Conservation (phyloP, 345 rosid genomes). For the Hibiscus tridactylites region DNA sequence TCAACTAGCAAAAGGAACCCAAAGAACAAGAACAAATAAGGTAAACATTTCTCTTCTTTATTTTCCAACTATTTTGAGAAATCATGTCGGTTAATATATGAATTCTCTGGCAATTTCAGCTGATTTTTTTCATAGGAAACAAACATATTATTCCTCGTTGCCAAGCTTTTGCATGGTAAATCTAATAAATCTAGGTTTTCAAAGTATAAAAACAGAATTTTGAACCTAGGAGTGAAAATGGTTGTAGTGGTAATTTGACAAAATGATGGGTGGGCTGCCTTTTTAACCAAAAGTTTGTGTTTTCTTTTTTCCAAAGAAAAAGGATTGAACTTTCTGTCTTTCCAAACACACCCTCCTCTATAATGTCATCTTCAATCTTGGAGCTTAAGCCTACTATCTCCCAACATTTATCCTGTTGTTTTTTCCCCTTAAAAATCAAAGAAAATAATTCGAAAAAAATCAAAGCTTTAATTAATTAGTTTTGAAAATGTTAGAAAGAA, state of each 20-base stretch:
- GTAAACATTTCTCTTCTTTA: background rate
- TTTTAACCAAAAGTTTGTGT: background rate
- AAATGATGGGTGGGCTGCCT: background rate
- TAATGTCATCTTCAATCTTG: background rate
- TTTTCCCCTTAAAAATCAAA: background rate
- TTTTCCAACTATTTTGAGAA: no score
- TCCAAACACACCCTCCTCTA: background rate
- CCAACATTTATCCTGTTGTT: background rate
- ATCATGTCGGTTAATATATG: no score
- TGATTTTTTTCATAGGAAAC: no score
- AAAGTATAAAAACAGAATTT: no score
- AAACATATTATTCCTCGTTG: no score
- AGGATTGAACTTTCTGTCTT: background rate
- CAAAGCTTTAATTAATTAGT: no score
- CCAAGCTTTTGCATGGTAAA: no score
- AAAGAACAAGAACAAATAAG: background rate
- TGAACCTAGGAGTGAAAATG: no score
- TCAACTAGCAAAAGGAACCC: background rate
- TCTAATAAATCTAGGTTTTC: no score
- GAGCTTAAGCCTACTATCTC: background rate
- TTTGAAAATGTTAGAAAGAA: constrained; percentile 11
- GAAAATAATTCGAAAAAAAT: no score
- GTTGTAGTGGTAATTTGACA: background rate
- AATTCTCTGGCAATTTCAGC: no score
- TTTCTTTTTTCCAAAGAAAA: background rate